Base-by-base conservation (phyloP, 495 filamentous ascomycete genomes). In the Clavariopsis aquatica region DNA sequence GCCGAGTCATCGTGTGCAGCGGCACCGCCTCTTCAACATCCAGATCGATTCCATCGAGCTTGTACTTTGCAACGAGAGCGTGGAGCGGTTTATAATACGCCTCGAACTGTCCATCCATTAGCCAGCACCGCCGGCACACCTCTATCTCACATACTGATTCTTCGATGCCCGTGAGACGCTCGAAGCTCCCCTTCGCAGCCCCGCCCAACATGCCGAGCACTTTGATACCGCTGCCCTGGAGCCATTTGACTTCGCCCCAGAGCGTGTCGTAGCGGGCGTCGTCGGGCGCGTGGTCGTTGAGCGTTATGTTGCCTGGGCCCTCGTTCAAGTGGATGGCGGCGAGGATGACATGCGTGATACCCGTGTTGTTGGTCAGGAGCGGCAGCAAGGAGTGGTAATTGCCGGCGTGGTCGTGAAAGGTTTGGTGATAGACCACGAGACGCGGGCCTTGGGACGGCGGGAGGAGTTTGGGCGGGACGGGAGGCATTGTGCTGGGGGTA, bases 261-360 rank as follows among this genome's bases (percentile, higher is more conserved):
- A 79, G 69, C 9, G 57, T 58, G 29, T 70, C 57, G 51, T 69
- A 78, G 27, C 67, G 66, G 7, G 62, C 34, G 19, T 71, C 65
- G 24, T 73, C 66, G 6, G 72, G 71, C 2, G 56, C 67, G 60
- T 79, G 66, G 61, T 80, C 77, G 69, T 81, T 81, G 41, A 81
- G 69, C 9, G 75, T 76, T 63, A 81, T 77, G 54, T 77, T 67
- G 20, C 73, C 76, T 2, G 79, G 76, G 13, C 58, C 68, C 13
- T 76, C 73, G 58, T 79, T 78, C n/a, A 81, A 62, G 60, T 81
- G 79, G 24, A 80, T 68, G 2, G 78, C 77, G 12, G 78, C 78
- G 24, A 81, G 47, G 45, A 80, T 78, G 13, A 81, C 69, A 60
- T 80, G 78, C 4, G 79, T 80, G n/a, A 80, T 63, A 55, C 71